These are phyloP conservation scores for Ananas comosus DNA, from an alignment of 176 grass and related monocot genomes.

Conservation along the genomic window DNA sequence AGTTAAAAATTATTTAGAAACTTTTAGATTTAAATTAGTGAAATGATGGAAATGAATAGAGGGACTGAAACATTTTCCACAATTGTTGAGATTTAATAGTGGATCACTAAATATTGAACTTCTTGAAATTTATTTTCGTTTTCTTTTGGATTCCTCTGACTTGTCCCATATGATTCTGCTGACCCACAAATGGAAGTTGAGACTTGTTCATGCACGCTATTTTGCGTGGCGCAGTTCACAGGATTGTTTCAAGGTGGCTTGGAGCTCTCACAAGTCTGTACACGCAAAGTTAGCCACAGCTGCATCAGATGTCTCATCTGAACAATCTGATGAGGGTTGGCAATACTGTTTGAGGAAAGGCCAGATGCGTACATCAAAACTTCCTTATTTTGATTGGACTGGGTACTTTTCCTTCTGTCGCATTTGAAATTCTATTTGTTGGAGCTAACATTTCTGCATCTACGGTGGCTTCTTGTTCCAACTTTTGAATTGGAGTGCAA, in stretches of 20 bases:
- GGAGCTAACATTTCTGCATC: too few species aligned
- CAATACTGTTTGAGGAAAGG: conserved; percentile 82
- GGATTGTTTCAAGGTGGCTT: conserved; percentile 83
- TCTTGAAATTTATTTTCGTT: background rate
- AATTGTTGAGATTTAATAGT: too few species aligned
- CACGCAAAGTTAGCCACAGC: conserved; percentile 45
- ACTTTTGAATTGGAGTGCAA: too few species aligned
- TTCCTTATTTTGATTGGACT: conserved; percentile 83
- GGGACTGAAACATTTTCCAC: background rate
- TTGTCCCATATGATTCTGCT: background rate
- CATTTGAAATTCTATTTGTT: conserved; percentile 10
- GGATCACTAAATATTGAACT: too few species aligned
- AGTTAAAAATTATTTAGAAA: background rate
- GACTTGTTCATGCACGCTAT: background rate
- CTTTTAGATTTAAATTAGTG: background rate
- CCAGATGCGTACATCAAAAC: conserved; percentile 34
- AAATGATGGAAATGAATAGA: conserved; percentile 10
- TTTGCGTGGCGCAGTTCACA: conserved; percentile 46
- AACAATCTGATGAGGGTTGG: conserved; percentile 58
- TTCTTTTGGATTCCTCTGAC: background rate
- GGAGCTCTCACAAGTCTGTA: conserved; percentile 78
- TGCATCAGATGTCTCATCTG: conserved; percentile 24
- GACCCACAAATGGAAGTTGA: background rate
- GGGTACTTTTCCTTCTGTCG: conserved; percentile 38
- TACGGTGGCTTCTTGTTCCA: too few species aligned